Conservation (phyloP, 768 basidiomycete genomes). For the Chalciporus sphaerocephalus region DNA sequence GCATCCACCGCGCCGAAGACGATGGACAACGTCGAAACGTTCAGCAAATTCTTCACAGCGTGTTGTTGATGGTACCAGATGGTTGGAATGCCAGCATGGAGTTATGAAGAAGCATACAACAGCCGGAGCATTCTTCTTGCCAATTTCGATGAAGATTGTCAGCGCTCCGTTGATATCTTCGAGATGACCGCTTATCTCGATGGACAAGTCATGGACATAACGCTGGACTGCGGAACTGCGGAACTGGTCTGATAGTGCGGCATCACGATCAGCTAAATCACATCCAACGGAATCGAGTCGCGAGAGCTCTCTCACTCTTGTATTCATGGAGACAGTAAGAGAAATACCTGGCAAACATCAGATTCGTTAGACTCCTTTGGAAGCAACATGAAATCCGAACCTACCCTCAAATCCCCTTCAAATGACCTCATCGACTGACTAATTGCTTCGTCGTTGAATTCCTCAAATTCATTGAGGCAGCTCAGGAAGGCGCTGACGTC, state of each 20-base stretch:
- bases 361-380: neutral
- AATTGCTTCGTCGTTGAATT: constrained; percentile 49
- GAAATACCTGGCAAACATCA: constrained; percentile 40
- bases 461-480: constrained; percentile 51
- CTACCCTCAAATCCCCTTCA: constrained; percentile 44
- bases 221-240: constrained; percentile 47
- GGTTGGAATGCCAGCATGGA: constrained; percentile 43
- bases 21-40: constrained; percentile 51
- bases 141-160: constrained; percentile 48
- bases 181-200: constrained; percentile 49
- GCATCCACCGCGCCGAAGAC: constrained; percentile 52
- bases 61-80: constrained; percentile 52
- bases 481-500: constrained; percentile 47
- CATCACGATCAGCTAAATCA: neutral
- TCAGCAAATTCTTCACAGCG: constrained; percentile 42
- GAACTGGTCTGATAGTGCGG: constrained; percentile 40
- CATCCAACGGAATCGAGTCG: neutral
- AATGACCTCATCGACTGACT: constrained; percentile 44
- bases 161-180: constrained; percentile 45
- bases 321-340: constrained; percentile 44
- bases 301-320: constrained; percentile 35
- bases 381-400: constrained; percentile 1
- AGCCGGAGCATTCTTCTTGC: constrained; percentile 25
- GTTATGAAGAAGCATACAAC: neutral
- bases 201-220: constrained; percentile 45